Conservation (phyloP, 352 stramenopile species). For the Sclerospora graminicola region DNA sequence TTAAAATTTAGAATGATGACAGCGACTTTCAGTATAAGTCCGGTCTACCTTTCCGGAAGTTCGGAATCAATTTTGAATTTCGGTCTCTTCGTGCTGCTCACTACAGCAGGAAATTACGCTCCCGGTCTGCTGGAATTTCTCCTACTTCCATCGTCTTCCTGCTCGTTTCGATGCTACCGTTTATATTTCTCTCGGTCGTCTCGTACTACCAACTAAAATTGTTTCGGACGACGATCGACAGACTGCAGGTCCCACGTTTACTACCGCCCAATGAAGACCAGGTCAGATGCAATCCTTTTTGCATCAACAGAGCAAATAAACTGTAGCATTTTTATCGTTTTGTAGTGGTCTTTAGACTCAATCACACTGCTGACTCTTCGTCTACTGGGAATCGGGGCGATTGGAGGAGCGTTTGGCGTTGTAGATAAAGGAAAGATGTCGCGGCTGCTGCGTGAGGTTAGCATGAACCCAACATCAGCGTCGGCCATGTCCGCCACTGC, state of each 20-base stretch:
- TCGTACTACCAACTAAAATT: conserved; percentile 48
- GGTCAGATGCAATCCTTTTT: conserved; percentile 23
- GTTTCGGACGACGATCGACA: conserved; percentile 23
- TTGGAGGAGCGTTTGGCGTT: conserved; percentile 89
- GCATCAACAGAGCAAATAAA: background rate
- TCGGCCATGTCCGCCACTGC: conserved; percentile 63
- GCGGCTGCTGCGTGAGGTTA: conserved; percentile 86
- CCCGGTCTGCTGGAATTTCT: conserved; percentile 76
- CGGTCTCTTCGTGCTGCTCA: conserved; percentile 80
- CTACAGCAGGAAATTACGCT: conserved; percentile 80
- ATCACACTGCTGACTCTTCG: conserved; percentile 67
- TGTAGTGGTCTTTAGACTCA: conserved; percentile 32
- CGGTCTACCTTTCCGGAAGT: conserved; percentile 43
- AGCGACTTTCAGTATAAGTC: conserved; percentile 18
- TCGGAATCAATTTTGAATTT: conserved; percentile 65
- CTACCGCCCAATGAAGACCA: conserved; percentile 33
- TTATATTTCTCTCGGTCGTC: conserved; percentile 65
- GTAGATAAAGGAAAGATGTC: conserved; percentile 87
- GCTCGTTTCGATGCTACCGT: conserved; percentile 37
- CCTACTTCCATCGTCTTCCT: conserved; percentile 81
- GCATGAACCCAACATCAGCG: conserved; percentile 51
- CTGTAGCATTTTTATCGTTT: background rate
- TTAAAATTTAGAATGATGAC: conserved; percentile 15
- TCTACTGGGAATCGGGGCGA: conserved; percentile 79
- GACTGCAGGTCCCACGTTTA: conserved; percentile 27